A percentile compares a stretch with the other conserved stretches of the same genome.
phyloP scores from a whole-genome alignment of 2,329 filamentous ascomycete genomes.

The Neonectria punicea region DNA sequence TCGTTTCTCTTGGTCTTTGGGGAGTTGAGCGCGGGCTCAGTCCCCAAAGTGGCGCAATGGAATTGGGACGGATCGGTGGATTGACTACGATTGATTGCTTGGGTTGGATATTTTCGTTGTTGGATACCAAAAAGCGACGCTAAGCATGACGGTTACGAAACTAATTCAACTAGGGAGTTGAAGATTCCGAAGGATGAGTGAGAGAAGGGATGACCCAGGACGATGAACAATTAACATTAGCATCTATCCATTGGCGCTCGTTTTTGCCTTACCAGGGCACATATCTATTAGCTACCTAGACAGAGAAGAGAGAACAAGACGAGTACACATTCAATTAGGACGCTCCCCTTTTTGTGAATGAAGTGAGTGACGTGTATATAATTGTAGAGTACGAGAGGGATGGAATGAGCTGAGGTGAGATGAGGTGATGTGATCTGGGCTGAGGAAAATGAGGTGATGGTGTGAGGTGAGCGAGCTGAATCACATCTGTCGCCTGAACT shows the following conservation, averaged over 20 bases:
- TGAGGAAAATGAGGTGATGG: constrained; percentile 4
- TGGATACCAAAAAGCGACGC: constrained; percentile 36
- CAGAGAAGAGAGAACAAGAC: constrained; percentile 8
- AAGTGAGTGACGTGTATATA: not conserved
- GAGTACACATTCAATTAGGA: not conserved
- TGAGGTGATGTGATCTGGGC: constrained; percentile 12
- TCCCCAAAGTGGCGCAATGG: constrained; percentile 32
- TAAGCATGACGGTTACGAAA: constrained; percentile 40
- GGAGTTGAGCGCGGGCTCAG: constrained; percentile 37
- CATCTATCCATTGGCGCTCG: constrained; percentile 19
- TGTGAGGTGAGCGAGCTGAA: constrained; percentile 8
- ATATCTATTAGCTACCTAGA: constrained; percentile 27
- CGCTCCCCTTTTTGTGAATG: not conserved
- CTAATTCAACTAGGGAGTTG: constrained; percentile 38
- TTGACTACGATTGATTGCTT: constrained; percentile 17
- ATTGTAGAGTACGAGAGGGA: not conserved
- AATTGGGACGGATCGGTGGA: constrained; percentile 26
- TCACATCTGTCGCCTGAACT: constrained; percentile 2
- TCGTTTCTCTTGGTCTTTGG: constrained; percentile 16
- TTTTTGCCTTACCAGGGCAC: constrained; percentile 19
- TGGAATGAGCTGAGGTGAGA: not conserved
- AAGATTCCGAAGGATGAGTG: constrained; percentile 26
- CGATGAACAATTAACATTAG: constrained; percentile 16
- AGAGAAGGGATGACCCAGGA: constrained; percentile 20
- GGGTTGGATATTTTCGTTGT: constrained; percentile 26